Evolutionary conservation across 2,329 filamentous ascomycete genomes (phyloP).

Genomic region (Fusarium liriodendri): DNA sequence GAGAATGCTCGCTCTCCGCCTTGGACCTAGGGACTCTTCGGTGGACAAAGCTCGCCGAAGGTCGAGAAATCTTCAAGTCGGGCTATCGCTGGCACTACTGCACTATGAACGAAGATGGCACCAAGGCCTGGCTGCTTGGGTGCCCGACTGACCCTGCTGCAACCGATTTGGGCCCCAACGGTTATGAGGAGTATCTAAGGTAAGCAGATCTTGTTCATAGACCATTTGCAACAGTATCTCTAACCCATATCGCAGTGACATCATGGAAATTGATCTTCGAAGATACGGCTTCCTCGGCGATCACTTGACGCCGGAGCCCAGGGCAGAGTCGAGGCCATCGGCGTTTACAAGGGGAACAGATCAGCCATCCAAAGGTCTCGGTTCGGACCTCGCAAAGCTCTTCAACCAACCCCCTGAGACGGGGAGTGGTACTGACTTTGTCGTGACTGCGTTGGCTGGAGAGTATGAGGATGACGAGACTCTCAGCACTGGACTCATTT

Average conservation of each 20-base stretch:
- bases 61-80: conserved; percentile 89
- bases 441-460: conserved; percentile 88
- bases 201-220: conserved; percentile 25
- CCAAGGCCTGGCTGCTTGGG: conserved; percentile 96
- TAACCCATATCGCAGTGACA: conserved; percentile 68
- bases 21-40: conserved; percentile 87
- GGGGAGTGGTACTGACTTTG: conserved; percentile 89
- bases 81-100: conserved; percentile 99
- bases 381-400: conserved; percentile 84
- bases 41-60: conserved; percentile 96
- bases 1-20: conserved; percentile 90
- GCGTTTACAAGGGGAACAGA: conserved; percentile 60
- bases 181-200: conserved; percentile 88
- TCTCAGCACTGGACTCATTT: conserved; percentile 62
- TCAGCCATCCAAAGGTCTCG: conserved; percentile 75
- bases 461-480: conserved; percentile 77
- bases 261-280: conserved; percentile 92
- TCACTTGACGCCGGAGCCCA: conserved; percentile 69
- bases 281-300: conserved; percentile 92
- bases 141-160: conserved; percentile 80
- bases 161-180: conserved; percentile 74
- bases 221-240: neutral
- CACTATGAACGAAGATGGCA: conserved; percentile 93
- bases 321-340: conserved; percentile 61
- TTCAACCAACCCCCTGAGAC: conserved; percentile 89